Percentiles rank a stretch among this genome's conserved stretches.
These are phyloP conservation scores for Aspergillus affinis DNA, from an alignment of 495 filamentous ascomycete species.

Conservation along the genomic window DNA sequence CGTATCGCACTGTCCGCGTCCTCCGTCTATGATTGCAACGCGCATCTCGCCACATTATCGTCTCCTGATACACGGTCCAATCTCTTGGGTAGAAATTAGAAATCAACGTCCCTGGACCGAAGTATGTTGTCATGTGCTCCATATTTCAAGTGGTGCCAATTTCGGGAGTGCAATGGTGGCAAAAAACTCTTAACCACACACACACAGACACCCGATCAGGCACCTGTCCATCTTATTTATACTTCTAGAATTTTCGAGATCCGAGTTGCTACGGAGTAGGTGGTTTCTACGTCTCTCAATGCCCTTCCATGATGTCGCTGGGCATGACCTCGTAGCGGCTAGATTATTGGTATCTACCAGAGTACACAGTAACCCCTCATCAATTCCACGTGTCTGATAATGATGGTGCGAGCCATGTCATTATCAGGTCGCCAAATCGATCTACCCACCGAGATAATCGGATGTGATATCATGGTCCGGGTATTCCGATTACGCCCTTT, in stretches of 20 bases:
- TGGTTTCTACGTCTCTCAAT: not conserved
- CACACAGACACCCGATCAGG: not conserved
- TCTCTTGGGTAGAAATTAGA: too few species aligned
- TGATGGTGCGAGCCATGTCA: not conserved
- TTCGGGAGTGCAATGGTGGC: not conserved
- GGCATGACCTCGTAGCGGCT: too few species aligned
- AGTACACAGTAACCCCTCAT: not conserved
- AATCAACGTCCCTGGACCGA: too few species aligned
- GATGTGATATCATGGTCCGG: not conserved
- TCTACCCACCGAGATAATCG: not conserved
- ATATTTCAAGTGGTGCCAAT: not conserved
- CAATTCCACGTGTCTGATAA: not conserved
- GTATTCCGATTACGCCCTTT: not conserved
- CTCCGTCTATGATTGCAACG: not conserved
- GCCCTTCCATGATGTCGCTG: too few species aligned
- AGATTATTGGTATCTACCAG: not conserved
- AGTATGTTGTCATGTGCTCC: not conserved
- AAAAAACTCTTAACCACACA: not conserved
- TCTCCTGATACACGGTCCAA: not conserved
- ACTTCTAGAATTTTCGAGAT: too few species aligned
- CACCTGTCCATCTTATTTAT: not conserved
- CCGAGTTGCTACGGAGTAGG: too few species aligned
- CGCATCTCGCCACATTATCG: not conserved
- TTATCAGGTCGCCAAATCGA: not conserved
- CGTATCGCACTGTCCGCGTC: not conserved